Base-by-base conservation (phyloP, 2,329 filamentous ascomycete species). In the Dothideomycetidae sp. region DNA sequence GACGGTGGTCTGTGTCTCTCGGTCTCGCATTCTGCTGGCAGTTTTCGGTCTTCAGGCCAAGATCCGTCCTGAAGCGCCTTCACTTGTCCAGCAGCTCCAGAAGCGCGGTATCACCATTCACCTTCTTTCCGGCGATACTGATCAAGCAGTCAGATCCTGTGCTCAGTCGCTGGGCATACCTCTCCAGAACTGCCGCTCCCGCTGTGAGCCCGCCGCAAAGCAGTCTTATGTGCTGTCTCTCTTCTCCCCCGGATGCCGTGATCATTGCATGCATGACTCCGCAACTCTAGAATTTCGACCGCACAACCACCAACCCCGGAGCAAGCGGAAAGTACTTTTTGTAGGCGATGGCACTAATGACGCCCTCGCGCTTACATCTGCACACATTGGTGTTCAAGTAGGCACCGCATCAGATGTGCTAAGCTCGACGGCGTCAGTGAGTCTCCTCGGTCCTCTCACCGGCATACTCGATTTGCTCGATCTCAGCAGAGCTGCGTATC, bases 331-430 rank as follows among this genome's bases (percentile, higher is more conserved):
- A 1, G 68, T 82, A 12, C 55, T 85, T 4, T 86, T 88, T 54
- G 69, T 71, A 35, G 81, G 81, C 21, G 81, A 88, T 47, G 82
- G 82, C 2, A 84, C 78, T 10, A 88, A 88, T 53, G 81, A 88
- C 49, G 78, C 81, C 0, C 65, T 73, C 2, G 81, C 81, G 0
- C 64, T 88, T 2, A 73, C 78, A 0, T 71, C 76, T 50, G 78
- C 82, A 1, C 70, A 69, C 4, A 68, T 88, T 17, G 82, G 82
- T 17, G 63, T 85, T 0, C 77, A 82, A 45, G 71, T 88, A 52
- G 70, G 69, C 41, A 65, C 62, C 39, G 63, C 65, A 3, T 73
- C 67, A 1, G 79, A 84, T 40, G 64, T 85, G 1, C 76, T 81
- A 0, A 62, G 71, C 37, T 66, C 63, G 2, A 76, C 78, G 0